Evolutionary conservation across 768 basidiomycete species (phyloP).

Genomic region (Calocybe indica): DNA sequence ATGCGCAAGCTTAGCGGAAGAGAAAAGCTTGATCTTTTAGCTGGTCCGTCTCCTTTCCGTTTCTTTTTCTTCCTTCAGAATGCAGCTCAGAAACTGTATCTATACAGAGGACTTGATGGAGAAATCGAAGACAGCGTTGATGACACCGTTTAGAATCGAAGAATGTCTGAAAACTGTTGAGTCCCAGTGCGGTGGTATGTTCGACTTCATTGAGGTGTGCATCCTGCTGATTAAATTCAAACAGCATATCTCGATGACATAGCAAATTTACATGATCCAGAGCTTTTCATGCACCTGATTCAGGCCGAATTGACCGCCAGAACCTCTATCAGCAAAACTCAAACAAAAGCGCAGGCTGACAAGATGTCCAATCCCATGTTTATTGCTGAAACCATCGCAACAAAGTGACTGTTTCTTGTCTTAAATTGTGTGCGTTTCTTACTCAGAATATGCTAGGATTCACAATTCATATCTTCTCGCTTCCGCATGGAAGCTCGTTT

Average conservation of each 20-base stretch:
- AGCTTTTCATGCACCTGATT: slow-evolving; percentile 54
- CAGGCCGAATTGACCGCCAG: slow-evolving; percentile 51
- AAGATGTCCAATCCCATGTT: slow-evolving; percentile 36
- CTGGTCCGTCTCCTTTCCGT: slow-evolving; percentile 40
- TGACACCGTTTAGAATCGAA: slow-evolving; percentile 60
- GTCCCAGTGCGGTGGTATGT: slow-evolving; percentile 65
- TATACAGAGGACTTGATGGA: slow-evolving; percentile 60
- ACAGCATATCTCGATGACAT: slow-evolving; percentile 69
- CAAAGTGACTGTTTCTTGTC: slow-evolving; percentile 32
- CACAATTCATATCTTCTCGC: slow-evolving; percentile 81
- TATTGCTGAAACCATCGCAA: slow-evolving; percentile 53
- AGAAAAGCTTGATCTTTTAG: slow-evolving; percentile 76
- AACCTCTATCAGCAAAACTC: slow-evolving; percentile 17
- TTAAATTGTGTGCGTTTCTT: background rate
- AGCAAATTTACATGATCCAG: slow-evolving; percentile 56
- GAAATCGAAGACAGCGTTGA: slow-evolving; percentile 50
- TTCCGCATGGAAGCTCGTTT: slow-evolving; percentile 77
- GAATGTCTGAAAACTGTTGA: slow-evolving; percentile 63
- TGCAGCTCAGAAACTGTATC: background rate
- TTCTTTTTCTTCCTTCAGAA: background rate
- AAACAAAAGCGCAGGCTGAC: slow-evolving; percentile 21
- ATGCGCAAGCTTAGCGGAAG: slow-evolving; percentile 61
- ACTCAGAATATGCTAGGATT: slow-evolving; percentile 37
- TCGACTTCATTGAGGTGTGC: background rate
- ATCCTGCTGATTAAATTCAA: slow-evolving; percentile 1